Evolutionary conservation across 2,329 filamentous ascomycete genomes (phyloP).

Genomic region (Dactylellina haptotyla): DNA sequence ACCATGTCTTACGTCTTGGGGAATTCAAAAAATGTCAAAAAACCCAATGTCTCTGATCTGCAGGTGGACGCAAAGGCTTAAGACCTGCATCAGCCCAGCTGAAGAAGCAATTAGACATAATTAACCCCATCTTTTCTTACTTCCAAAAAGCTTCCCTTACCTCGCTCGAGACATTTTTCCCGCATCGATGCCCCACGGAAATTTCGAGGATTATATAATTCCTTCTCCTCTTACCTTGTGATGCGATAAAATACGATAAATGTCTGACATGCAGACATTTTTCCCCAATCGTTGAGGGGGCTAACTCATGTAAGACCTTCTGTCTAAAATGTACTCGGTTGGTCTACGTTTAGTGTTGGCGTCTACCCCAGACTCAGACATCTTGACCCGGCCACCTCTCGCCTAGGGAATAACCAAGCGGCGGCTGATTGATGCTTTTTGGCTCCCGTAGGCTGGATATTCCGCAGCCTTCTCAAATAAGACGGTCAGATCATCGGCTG

Average conservation of each 20-base stretch:
- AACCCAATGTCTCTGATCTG: slow-evolving; percentile 45
- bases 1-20: slow-evolving; percentile 24
- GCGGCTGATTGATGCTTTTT: slow-evolving; percentile 20
- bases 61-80: slow-evolving; percentile 22
- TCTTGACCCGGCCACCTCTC: slow-evolving; percentile 9
- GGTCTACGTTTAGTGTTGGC: not conserved
- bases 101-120: slow-evolving; percentile 39
- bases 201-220: slow-evolving; percentile 45
- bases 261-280: slow-evolving; percentile 32
- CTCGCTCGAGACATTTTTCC: not conserved
- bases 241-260: slow-evolving; percentile 16
- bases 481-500: too few species aligned
- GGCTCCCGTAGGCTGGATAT: not conserved
- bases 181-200: slow-evolving; percentile 11
- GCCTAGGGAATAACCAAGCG: slow-evolving; percentile 37
- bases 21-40: slow-evolving; percentile 29
- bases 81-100: slow-evolving; percentile 48
- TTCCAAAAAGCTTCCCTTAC: not conserved
- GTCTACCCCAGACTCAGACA: slow-evolving; percentile 17
- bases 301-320: not conserved
- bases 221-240: too few species aligned
- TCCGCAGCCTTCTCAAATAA: slow-evolving; percentile 15
- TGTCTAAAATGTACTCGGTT: not conserved
- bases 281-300: slow-evolving; percentile 10
- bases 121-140: slow-evolving; percentile 8